These are phyloP conservation scores for Pythium angustatum DNA, from an alignment of 352 stramenopile genomes.

Conservation along the genomic window DNA sequence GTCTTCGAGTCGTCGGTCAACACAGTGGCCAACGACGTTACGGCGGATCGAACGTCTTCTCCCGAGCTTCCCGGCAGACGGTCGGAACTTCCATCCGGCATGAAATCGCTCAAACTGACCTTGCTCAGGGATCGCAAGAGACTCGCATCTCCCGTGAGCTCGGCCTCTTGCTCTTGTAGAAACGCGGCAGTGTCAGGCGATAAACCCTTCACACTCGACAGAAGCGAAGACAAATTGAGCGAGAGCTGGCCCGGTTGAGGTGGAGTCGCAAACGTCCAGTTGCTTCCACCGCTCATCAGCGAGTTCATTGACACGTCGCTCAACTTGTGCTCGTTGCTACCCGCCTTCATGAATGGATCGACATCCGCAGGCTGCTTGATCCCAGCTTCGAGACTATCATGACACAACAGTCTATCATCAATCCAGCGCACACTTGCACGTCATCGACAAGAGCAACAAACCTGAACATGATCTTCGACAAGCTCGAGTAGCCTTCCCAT, in stretches of 20 bases:
- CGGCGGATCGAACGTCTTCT: conserved; percentile 8
- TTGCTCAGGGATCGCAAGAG: conserved; percentile 55
- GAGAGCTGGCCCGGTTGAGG: conserved; percentile 23
- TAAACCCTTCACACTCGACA: conserved; percentile 54
- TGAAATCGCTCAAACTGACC: conserved; percentile 57
- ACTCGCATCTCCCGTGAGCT: conserved; percentile 53
- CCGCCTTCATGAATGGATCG: not conserved
- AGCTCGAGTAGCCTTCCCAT: conserved; percentile 73
- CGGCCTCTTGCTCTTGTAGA: conserved; percentile 61
- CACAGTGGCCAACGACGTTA: conserved; percentile 33
- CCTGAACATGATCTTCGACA: conserved; percentile 79
- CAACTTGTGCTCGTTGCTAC: conserved; percentile 23
- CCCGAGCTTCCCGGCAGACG: not conserved
- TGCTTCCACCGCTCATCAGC: conserved; percentile 15
- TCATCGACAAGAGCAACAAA: not conserved
- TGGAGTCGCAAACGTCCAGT: conserved; percentile 21
- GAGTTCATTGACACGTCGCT: conserved; percentile 30
- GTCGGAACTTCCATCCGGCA: conserved; percentile 19
- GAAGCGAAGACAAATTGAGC: conserved; percentile 53
- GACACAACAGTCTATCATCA: not conserved
- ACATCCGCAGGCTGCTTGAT: conserved; percentile 13
- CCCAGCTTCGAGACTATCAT: conserved; percentile 33
- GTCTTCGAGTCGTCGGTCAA: conserved; percentile 38
- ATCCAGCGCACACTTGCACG: not conserved
- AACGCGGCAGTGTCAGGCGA: conserved; percentile 48